Evolutionary conservation across 305 asterid genomes (phyloP).

Genomic region (Rubia tinctorum): DNA sequence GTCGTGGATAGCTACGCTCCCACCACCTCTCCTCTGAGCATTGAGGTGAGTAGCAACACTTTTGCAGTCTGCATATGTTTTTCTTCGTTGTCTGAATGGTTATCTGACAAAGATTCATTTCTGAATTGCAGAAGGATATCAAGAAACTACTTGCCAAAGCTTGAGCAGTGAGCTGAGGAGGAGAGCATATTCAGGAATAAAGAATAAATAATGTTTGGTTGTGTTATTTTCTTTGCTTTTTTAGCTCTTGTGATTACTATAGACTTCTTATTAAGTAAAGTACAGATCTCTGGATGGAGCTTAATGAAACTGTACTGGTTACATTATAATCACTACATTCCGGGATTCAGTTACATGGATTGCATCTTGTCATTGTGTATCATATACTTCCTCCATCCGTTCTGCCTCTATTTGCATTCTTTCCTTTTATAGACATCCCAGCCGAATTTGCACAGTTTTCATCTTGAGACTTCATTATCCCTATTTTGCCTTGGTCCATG

Average conservation of each 20-base stretch:
- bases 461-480: too few relatives aligned
- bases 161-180: slow-evolving; percentile 18
- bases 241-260: not conserved
- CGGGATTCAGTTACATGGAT: too few relatives aligned
- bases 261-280: not conserved
- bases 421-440: too few relatives aligned
- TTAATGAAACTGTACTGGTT: not conserved
- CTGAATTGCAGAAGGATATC: slow-evolving; percentile 62
- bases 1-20: slow-evolving; percentile 91
- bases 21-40: slow-evolving; percentile 83
- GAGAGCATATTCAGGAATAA: not conserved
- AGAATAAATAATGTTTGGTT: not conserved
- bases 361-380: too few relatives aligned
- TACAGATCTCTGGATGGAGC: not conserved
- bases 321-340: too few relatives aligned
- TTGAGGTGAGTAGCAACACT: slow-evolving; percentile 51
- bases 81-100: not conserved
- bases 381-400: too few relatives aligned
- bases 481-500: too few relatives aligned
- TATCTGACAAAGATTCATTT: not conserved
- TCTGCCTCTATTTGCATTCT: too few relatives aligned
- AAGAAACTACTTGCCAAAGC: slow-evolving; percentile 68
- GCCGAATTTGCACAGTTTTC: too few relatives aligned
- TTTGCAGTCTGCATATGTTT: too few relatives aligned
- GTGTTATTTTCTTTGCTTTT: not conserved